Evolutionary conservation across 345 rosid species (phyloP).

Genomic region (Eucalyptus marginata): DNA sequence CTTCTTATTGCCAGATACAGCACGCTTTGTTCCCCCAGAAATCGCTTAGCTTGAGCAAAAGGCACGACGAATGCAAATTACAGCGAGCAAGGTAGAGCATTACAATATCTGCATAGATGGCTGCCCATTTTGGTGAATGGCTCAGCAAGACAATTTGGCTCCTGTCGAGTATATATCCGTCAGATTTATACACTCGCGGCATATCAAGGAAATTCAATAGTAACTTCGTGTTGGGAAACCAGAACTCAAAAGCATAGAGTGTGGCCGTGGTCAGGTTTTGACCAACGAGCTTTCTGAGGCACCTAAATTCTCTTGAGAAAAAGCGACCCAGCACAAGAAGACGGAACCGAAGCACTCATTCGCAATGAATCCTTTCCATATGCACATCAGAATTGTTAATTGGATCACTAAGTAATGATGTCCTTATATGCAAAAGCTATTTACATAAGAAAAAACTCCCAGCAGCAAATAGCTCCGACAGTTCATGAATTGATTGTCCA

Average conservation of each 20-base stretch:
- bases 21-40: background rate
- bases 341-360: background rate
- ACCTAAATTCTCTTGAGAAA: background rate
- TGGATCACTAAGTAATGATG: background rate
- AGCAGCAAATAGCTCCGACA: background rate
- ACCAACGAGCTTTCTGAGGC: background rate
- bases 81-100: background rate
- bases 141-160: background rate
- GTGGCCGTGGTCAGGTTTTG: background rate
- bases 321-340: background rate
- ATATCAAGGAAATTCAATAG: background rate
- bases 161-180: background rate
- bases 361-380: background rate
- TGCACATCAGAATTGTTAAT: background rate
- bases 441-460: background rate
- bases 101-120: background rate
- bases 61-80: background rate
- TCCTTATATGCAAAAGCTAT: background rate
- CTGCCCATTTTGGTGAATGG: background rate
- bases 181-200: rapidly evolving
- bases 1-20: background rate
- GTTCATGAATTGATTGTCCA: background rate
- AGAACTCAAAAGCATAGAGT: background rate
- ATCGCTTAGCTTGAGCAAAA: background rate
- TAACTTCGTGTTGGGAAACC: background rate